phyloP scores from a whole-genome alignment of 352 stramenopile species.

The Thraustochytrium striatum region DNA sequence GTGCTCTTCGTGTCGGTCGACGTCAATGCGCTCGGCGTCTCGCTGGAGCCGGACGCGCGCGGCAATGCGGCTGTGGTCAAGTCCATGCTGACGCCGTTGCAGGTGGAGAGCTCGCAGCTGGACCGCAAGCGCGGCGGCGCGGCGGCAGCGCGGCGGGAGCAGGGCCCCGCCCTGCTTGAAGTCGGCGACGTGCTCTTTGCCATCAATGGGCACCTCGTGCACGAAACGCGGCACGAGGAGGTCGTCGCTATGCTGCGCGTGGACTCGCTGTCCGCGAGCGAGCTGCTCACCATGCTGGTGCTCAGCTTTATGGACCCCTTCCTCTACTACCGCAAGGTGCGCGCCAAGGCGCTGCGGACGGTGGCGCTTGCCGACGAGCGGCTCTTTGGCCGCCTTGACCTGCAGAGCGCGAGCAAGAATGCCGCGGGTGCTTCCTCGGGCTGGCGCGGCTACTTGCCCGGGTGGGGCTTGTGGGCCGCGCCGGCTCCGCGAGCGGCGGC shows the following conservation, averaged over 20 bases:
- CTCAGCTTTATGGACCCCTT: slow-evolving; percentile 38
- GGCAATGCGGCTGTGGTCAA: slow-evolving; percentile 22
- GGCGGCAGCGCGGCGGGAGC: not conserved
- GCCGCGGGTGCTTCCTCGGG: too few relatives aligned
- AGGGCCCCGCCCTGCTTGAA: not conserved
- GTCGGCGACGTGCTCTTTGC: slow-evolving; percentile 37
- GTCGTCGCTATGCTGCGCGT: slow-evolving; percentile 20
- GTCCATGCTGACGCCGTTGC: slow-evolving; percentile 37
- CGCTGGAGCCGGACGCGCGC: slow-evolving; percentile 9
- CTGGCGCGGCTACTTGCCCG: slow-evolving; percentile 31
- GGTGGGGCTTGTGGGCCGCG: not conserved
- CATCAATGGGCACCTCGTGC: slow-evolving; percentile 33
- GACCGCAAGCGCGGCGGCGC: not conserved
- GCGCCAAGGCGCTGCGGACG: not conserved
- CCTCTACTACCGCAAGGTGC: slow-evolving; percentile 17
- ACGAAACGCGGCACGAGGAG: slow-evolving; percentile 5
- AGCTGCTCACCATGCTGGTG: slow-evolving; percentile 12
- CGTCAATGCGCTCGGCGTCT: slow-evolving; percentile 17
- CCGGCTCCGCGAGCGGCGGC: not conserved
- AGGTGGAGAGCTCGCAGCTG: slow-evolving; percentile 10
- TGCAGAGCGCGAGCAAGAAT: too few relatives aligned
- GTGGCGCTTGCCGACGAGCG: slow-evolving; percentile 17
- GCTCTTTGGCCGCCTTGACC: slow-evolving; percentile 9
- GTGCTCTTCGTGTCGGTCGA: slow-evolving; percentile 32
- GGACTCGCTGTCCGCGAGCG: not conserved